Conservation (phyloP, 257 asterid genomes). For the Przewalskia tangutica region DNA sequence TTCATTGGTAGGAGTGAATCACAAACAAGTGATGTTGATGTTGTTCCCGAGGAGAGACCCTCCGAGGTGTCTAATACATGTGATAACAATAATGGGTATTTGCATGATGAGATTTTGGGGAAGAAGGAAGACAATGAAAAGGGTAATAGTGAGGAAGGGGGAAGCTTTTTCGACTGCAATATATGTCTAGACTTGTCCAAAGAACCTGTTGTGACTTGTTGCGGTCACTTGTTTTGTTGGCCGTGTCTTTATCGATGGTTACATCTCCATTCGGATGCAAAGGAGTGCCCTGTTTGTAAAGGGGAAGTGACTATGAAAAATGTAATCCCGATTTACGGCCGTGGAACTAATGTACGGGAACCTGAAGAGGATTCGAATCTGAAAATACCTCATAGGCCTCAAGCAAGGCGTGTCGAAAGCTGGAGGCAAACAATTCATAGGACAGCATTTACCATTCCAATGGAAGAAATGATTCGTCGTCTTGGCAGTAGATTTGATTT, state of each 20-base stretch:
- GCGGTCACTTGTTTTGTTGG: conserved; percentile 98
- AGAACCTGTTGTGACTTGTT: conserved; percentile 94
- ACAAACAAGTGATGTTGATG: conserved; percentile 73
- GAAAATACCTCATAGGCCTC: conserved; percentile 65
- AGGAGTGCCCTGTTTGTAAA: conserved; percentile 92
- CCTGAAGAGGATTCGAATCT: conserved; percentile 37
- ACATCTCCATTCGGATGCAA: conserved; percentile 77
- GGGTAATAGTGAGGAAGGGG: conserved; percentile 47
- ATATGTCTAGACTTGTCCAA: conserved; percentile 85
- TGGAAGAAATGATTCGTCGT: conserved; percentile 82
- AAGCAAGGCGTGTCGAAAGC: conserved; percentile 64
- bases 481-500: conserved; percentile 41
- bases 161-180: conserved; percentile 84
- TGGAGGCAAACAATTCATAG: conserved; percentile 75
- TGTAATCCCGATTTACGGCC: conserved; percentile 84
- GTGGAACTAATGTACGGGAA: conserved; percentile 37
- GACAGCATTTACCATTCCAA: conserved; percentile 53
- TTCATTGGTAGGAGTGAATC: conserved; percentile 38
- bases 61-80: conserved; percentile 32
- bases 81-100: conserved; percentile 36
- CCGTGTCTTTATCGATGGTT: conserved; percentile 92
- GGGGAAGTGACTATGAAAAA: conserved; percentile 75
- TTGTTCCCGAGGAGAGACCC: conserved; percentile 40
- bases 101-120: conserved; percentile 36
- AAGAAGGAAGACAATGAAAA: conserved; percentile 56